phyloP scores from a whole-genome alignment of 2,329 filamentous ascomycete genomes.

The Macrophomina phaseolina region DNA sequence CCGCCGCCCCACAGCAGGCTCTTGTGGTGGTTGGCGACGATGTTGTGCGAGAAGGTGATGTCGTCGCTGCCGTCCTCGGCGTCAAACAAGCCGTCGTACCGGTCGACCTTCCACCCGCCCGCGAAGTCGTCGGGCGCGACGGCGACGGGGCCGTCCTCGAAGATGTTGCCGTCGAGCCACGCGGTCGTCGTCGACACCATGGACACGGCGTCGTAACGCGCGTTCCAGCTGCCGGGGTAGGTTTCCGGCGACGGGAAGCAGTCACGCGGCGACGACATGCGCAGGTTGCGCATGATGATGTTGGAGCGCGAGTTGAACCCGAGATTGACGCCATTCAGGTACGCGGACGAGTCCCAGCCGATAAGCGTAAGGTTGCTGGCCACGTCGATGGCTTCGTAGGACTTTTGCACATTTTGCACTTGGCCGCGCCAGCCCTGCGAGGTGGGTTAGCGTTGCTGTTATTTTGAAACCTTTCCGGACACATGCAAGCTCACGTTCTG shows the following conservation, averaged over 20 bases:
- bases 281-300: conserved; percentile 25
- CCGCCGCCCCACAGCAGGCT: conserved; percentile 22
- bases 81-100: conserved; percentile 23
- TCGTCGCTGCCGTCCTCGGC: conserved; percentile 24
- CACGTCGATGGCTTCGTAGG: conserved; percentile 16
- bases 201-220: conserved; percentile 19
- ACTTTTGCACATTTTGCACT: conserved; percentile 18
- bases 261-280: conserved; percentile 19
- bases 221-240: conserved; percentile 15
- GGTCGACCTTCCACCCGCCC: conserved; percentile 21
- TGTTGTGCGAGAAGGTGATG: conserved; percentile 25
- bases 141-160: conserved; percentile 17
- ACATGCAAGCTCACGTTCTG: not conserved
- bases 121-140: conserved; percentile 15
- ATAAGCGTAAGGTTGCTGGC: conserved; percentile 18
- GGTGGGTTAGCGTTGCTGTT: not conserved
- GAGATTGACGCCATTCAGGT: conserved; percentile 22
- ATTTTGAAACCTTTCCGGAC: too few relatives aligned
- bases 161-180: conserved; percentile 24
- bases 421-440: conserved; percentile 13
- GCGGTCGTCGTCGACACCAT: conserved; percentile 16
- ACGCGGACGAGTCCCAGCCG: conserved; percentile 11
- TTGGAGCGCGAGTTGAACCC: conserved; percentile 22
- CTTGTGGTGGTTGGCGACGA: conserved; percentile 25
- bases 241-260: conserved; percentile 23